These are phyloP conservation scores for Helianthus tuberosus DNA, from an alignment of 129 eudicot species.

Conservation along the genomic window DNA sequence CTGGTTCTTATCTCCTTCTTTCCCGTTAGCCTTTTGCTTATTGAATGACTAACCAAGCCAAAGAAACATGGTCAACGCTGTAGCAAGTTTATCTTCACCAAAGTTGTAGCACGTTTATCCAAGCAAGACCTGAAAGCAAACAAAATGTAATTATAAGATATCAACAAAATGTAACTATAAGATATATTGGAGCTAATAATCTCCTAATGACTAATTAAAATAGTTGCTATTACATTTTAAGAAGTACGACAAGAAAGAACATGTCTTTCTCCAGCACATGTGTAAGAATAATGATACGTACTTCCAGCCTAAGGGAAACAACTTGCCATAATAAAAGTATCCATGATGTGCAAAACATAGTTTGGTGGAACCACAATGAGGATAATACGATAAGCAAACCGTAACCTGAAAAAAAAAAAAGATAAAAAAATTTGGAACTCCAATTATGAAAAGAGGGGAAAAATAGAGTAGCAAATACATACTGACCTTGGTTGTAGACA, in stretches of 20 bases:
- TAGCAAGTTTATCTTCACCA: no score
- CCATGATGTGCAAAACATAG: no score
- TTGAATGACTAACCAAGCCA: no score
- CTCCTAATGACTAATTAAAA: slow-evolving; percentile 79
- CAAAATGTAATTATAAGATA: slow-evolving; percentile 23
- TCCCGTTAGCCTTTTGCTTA: slow-evolving; percentile 85
- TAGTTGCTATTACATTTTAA: slow-evolving; percentile 28
- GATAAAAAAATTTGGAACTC: no score
- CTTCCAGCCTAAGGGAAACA: slow-evolving; percentile 98
- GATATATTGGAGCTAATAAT: slow-evolving; percentile 50
- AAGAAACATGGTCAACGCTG: no score
- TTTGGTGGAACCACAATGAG: no score
- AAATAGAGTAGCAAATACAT: no score
- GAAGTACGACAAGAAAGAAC: not conserved
- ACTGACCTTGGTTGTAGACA: no score
- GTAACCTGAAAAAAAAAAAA: no score
- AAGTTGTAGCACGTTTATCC: slow-evolving; percentile 50
- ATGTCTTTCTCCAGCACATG: slow-evolving; percentile 96
- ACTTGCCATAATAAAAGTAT: slow-evolving; percentile 43
- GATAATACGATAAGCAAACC: no score
- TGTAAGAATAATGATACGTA: slow-evolving; percentile 37
- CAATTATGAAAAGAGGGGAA: no score
- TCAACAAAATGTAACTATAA: slow-evolving; percentile 15
- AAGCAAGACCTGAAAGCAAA: slow-evolving; percentile 68
- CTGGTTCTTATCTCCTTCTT: slow-evolving; percentile 65